Conservation (phyloP, 371 early-diverging fungal genomes). For the Massospora cicadina region DNA sequence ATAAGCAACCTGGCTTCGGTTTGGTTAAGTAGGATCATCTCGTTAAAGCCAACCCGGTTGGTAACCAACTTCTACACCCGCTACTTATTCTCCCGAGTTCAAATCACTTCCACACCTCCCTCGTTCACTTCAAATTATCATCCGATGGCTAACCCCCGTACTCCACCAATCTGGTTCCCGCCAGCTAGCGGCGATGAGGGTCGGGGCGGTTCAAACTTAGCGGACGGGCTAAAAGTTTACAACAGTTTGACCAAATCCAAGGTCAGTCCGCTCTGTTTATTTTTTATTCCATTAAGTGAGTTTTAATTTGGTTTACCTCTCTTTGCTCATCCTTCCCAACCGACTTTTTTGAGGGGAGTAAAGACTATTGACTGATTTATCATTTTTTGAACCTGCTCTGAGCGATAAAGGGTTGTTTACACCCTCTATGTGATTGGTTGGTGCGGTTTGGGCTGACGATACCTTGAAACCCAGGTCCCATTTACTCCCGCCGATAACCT, state of each 20-base stretch:
- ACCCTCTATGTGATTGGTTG: too few relatives aligned
- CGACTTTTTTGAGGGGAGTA: neutral
- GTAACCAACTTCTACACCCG: too few relatives aligned
- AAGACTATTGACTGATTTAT: neutral
- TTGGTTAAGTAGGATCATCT: too few relatives aligned
- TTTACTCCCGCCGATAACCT: conserved; percentile 69
- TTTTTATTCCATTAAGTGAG: neutral
- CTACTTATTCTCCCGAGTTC: too few relatives aligned
- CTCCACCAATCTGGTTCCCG: conserved; percentile 4
- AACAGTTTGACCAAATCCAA: conserved; percentile 64
- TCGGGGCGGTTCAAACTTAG: neutral
- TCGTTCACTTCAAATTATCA: neutral
- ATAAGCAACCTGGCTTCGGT: too few relatives aligned
- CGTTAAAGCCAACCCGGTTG: too few relatives aligned
- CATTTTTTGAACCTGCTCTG: neutral
- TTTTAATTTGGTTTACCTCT: neutral
- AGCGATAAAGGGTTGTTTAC: too few relatives aligned
- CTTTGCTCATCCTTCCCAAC: neutral
- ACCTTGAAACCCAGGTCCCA: conserved; percentile 35
- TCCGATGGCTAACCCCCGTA: neutral
- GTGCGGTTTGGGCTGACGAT: too few relatives aligned
- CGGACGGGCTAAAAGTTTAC: conserved; percentile 28
- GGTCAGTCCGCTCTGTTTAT: conserved; percentile 16
- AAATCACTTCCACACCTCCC: too few relatives aligned
- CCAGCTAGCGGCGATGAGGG: neutral